Base-by-base conservation (phyloP, 2,329 filamentous ascomycete species). In the Exophiala xenobiotica region DNA sequence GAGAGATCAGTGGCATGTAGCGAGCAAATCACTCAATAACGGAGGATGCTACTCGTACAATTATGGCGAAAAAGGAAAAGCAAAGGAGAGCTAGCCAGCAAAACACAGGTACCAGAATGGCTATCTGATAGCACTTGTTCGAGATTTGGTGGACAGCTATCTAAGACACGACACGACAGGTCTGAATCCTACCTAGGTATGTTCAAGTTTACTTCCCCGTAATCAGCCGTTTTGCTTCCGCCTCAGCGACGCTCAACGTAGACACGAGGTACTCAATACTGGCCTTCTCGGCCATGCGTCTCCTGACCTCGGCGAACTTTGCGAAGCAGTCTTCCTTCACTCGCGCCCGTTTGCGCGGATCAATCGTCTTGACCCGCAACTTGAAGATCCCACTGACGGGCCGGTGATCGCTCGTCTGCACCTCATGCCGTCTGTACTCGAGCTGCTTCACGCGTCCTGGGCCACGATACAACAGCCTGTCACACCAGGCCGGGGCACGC, bases 401-500 rank as follows among this genome's bases (percentile, higher is more conserved):
- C 58, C 93, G 79, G 70, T 99, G 93, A 67, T 99, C 93, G 24
- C 89, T 95, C 4, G 92, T 88, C 54, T 86, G 80, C 26, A 97
- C 86, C 69, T 97, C 93, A 70, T 96, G 92, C 42, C 93, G 77
- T 43, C 80, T 78, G 69, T 99, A 99, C 59, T 96, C 88, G 42
- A 90, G 73, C 69, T 97, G 91, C 69, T 90, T 86, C 62, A 97
- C 85, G 49, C 87, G 83, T 22, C 88, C 89, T 9, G 86, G 71
- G 18, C 90, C 90, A 18, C 91, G 81, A 62, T 90, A 95, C n/a
- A 99, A 74, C 29, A 99, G 73, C 27, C 93, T 83, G 73, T 99
- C 93, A 68, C 93, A 99, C 93, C 93, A 99, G 1, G 93, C 93
- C 0, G 93, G 93, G 18, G 89, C 87, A 43, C 93, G 82, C 68